These are phyloP conservation scores for Cladosporium sp. DNA, from an alignment of 2,329 filamentous ascomycete genomes.

Conservation along the genomic window DNA sequence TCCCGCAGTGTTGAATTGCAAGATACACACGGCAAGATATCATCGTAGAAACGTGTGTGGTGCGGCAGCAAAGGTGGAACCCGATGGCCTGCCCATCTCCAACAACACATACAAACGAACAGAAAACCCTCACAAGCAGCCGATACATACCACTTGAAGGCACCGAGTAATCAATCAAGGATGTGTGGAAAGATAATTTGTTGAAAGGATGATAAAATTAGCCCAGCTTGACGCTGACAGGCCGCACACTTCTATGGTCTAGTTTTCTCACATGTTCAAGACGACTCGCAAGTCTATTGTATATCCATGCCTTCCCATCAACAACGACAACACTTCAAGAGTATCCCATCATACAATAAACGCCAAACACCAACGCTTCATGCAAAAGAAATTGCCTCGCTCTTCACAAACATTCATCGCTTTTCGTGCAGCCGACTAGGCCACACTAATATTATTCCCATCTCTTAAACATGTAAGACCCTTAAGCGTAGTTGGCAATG, in stretches of 20 bases:
- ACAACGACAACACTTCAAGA: not conserved
- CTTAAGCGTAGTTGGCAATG: constrained; percentile 41
- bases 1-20: not conserved
- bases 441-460: not conserved
- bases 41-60: not conserved
- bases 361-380: constrained; percentile 5
- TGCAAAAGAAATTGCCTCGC: not conserved
- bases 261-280: not conserved
- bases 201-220: not conserved
- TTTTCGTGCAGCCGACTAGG: not conserved
- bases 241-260: not conserved
- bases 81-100: too few species aligned
- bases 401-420: not conserved
- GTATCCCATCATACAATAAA: not conserved
- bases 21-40: not conserved
- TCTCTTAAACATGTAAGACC: not conserved
- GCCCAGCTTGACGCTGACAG: not conserved
- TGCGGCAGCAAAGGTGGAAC: not conserved
- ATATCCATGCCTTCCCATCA: not conserved
- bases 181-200: not conserved
- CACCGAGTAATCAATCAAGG: not conserved
- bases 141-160: not conserved
- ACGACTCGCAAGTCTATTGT: not conserved
- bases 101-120: too few species aligned
- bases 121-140: too few species aligned